phyloP scores from a whole-genome alignment of 495 filamentous ascomycete species.

The Penicillium maclennaniae region DNA sequence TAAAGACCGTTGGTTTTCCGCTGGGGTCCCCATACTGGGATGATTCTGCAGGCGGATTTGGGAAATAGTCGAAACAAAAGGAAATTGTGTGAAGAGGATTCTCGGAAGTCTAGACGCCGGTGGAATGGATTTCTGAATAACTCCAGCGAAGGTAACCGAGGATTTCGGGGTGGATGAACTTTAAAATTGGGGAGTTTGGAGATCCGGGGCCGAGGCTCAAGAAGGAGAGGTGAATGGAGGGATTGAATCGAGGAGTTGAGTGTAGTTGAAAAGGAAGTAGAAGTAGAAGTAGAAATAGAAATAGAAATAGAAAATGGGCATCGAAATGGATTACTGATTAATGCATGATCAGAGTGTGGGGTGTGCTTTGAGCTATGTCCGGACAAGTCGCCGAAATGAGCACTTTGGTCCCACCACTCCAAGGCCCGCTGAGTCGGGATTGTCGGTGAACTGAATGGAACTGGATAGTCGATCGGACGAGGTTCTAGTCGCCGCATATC shows the following conservation, averaged over 20 bases:
- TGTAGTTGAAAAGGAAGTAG: too few relatives aligned
- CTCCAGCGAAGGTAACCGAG: background rate
- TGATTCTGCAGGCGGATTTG: background rate
- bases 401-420: background rate
- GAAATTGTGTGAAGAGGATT: background rate
- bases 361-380: background rate
- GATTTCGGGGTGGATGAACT: background rate
- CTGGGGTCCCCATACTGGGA: background rate
- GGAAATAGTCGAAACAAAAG: background rate
- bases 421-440: background rate
- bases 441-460: background rate
- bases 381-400: background rate
- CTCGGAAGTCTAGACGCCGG: background rate
- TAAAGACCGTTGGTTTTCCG: background rate
- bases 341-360: background rate
- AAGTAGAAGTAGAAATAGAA: too few relatives aligned
- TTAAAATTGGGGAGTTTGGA: background rate
- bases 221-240: too few relatives aligned
- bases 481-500: too few relatives aligned
- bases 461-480: background rate
- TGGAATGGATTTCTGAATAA: background rate
- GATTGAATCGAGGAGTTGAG: too few relatives aligned
- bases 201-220: too few relatives aligned
- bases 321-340: background rate
- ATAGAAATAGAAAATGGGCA: too few relatives aligned